Evolutionary conservation across 768 basidiomycete species (phyloP).

Genomic region (Boletales sp.): DNA sequence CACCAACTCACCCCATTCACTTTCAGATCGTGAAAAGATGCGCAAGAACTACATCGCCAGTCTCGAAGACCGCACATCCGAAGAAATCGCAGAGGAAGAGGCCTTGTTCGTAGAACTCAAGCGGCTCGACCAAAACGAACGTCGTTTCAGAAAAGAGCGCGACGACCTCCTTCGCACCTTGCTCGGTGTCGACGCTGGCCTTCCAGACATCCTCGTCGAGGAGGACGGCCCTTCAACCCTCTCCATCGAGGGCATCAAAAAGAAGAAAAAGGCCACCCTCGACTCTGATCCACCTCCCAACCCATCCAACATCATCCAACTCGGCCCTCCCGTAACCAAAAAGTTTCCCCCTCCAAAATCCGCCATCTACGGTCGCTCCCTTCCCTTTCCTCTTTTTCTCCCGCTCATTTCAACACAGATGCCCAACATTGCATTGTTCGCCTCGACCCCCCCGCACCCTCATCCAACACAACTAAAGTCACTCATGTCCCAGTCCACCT

Average conservation of each 20-base stretch:
- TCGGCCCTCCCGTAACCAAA: conserved; percentile 36
- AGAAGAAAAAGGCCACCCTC: conserved; percentile 42
- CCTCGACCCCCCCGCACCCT: conserved; percentile 49
- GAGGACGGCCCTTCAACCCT: conserved; percentile 58
- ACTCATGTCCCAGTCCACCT: conserved; percentile 78
- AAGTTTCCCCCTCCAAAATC: conserved; percentile 48
- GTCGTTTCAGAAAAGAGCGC: conserved; percentile 81
- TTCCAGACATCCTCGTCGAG: conserved; percentile 61
- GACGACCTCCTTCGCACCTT: conserved; percentile 83
- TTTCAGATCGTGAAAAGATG: conserved; percentile 75
- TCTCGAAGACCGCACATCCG: conserved; percentile 83
- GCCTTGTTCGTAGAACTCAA: conserved; percentile 91
- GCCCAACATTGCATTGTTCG: conserved; percentile 71
- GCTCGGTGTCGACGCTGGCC: conserved; percentile 82
- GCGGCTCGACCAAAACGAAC: conserved; percentile 90
- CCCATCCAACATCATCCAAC: conserved; percentile 35
- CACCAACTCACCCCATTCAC: background rate
- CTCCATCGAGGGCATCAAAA: conserved; percentile 47
- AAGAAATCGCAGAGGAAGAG: conserved; percentile 93
- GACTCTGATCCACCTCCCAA: conserved; percentile 35
- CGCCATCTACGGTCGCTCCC: conserved; percentile 51
- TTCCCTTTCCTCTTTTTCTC: background rate
- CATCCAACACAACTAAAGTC: conserved; percentile 52
- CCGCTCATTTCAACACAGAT: conserved; percentile 42
- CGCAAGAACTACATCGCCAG: conserved; percentile 85